Evolutionary conservation across 305 asterid species (phyloP), one percentile per base, ranked within the genome.

Genomic region (Petunia hybrid): DNA sequence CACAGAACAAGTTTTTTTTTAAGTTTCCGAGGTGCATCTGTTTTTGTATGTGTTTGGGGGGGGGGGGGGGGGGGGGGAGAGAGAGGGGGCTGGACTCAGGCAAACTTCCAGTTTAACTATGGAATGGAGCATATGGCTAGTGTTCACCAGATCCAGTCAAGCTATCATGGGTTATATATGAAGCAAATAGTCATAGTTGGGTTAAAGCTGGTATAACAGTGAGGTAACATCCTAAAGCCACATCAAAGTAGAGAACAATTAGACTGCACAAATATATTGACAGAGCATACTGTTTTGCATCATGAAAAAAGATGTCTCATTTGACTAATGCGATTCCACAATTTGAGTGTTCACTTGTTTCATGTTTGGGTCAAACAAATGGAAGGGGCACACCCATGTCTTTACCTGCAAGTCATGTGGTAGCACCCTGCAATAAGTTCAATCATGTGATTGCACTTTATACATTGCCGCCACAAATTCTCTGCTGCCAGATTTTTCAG

Each of bases 341-440:
- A 31, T 71, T 46, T 46, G 61, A 4, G 3, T 31, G 77, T 71
- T 38, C 10, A 71, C 43, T 80, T 38, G 70, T 80, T 41, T 64
- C 46, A 70, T 75, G 60, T 53, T 48, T 76, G 35, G n/a, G 77
- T 80, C 71, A 80, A 61, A 56, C 42, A 76, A 73, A 65, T 64
- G 67, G 71, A 76, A 43, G 45, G 45, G 71, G 57, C 66, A 79
- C 68, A 80, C 55, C 69, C 60, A 55, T 82, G 77, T 42, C 31
- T 40, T 66, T 90, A 93, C 98, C 98, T 93, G 97, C 98, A 94
- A 60, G 97, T 93, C 90, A 94, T 93, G 89, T 94, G 98, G 90
- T 85, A 94, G 90, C 97, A 94, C 46, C 98, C 98, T 1, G 97
- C 69, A 75, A 87, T 88, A 76, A 92, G 94, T 89, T 93, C 97